Conservation (phyloP, 148 eudicot genomes). For the Cornus florida region DNA sequence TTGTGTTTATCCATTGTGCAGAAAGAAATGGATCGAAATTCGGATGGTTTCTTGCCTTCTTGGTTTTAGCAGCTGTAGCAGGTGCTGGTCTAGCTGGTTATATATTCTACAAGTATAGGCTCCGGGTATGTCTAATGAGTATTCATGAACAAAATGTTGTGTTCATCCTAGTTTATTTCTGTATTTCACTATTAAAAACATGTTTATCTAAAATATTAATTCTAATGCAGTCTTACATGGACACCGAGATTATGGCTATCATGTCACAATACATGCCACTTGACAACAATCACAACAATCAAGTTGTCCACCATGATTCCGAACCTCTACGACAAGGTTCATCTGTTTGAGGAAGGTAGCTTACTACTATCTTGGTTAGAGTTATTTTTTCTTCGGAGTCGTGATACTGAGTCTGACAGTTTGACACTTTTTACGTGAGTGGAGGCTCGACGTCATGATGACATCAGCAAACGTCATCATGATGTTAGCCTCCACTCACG, state of each 20-base stretch:
- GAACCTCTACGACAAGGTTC: conserved; percentile 65
- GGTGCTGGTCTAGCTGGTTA: conserved; percentile 66
- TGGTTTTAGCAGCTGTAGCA: conserved; percentile 48
- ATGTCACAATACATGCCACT: conserved; percentile 99
- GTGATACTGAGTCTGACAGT: too few relatives aligned
- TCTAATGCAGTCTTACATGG: conserved; percentile 79
- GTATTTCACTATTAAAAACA: background rate
- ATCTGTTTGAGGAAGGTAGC: conserved; percentile 39
- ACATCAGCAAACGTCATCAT: too few relatives aligned
- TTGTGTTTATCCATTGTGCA: conserved; percentile 25
- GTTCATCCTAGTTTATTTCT: background rate
- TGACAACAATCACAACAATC: conserved; percentile 57
- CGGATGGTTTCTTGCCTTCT: conserved; percentile 49
- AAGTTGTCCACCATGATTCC: conserved; percentile 51
- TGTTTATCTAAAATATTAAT: conserved; percentile 2
- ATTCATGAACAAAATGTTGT: background rate
- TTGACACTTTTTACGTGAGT: too few relatives aligned
- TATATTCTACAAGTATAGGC: conserved; percentile 87
- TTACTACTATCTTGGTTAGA: too few relatives aligned
- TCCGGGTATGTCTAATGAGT: conserved; percentile 52
- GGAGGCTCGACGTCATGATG: too few relatives aligned
- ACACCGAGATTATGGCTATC: conserved; percentile 93
- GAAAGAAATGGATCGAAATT: conserved; percentile 54
- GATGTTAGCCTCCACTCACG: too few relatives aligned
- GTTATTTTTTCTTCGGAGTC: too few relatives aligned